These are phyloP conservation scores for Acanthamoeba sp. DNA, from an alignment of 208 protist species.

Conservation along the genomic window DNA sequence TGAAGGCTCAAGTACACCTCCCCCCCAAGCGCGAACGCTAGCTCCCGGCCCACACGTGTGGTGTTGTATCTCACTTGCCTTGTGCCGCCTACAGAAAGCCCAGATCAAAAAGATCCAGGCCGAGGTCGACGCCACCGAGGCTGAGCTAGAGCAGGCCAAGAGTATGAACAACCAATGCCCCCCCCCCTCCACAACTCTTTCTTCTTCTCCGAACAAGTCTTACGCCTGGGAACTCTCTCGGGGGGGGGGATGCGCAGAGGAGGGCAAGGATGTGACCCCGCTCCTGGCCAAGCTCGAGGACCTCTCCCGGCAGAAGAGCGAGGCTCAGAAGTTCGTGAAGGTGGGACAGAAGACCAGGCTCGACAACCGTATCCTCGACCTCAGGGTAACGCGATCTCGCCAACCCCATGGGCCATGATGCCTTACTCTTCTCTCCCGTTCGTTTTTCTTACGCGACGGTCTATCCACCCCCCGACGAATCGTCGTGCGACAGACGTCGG, in stretches of 20 bases:
- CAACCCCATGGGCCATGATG: not conserved
- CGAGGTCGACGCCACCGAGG: slow-evolving; percentile 1
- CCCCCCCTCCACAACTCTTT: not conserved
- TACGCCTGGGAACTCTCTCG: no score
- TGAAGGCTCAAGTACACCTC: slow-evolving; percentile 17
- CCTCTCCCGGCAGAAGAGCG: slow-evolving; percentile 33
- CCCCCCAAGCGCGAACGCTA: no score
- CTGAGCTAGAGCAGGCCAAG: slow-evolving; percentile 23
- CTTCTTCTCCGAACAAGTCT: not conserved
- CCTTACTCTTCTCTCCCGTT: no score
- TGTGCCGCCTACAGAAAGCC: not conserved
- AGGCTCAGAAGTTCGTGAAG: slow-evolving; percentile 32
- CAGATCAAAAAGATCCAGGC: slow-evolving; percentile 41
- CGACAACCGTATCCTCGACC: slow-evolving; percentile 97
- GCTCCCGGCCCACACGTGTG: no score
- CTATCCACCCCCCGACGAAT: no score
- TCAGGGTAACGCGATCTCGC: slow-evolving; percentile 90
- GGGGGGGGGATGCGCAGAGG: no score
- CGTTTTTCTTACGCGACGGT: not conserved
- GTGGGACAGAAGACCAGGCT: slow-evolving; percentile 95
- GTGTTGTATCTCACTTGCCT: not conserved
- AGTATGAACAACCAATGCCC: not conserved
- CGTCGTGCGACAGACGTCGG: slow-evolving; percentile 90
- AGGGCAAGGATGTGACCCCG: not conserved
- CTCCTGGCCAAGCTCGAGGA: slow-evolving; percentile 56